phyloP scores from a whole-genome alignment of 2,329 filamentous ascomycete species.

The Colletotrichum shisoi region DNA sequence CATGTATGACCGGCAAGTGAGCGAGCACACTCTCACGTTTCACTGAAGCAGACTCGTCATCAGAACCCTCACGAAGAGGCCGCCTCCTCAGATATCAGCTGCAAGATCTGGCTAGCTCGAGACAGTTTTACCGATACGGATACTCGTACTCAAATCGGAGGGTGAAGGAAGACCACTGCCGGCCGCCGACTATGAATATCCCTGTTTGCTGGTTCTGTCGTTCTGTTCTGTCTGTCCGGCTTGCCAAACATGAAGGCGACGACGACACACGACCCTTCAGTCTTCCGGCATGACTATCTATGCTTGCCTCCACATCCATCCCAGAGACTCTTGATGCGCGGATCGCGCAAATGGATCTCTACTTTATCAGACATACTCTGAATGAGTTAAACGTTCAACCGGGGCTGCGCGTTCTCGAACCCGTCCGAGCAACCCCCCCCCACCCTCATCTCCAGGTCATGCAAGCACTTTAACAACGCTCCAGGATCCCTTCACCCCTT shows the following conservation, averaged over 20 bases:
- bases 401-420: too few relatives aligned
- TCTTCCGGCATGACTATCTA: not conserved
- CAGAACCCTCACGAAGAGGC: not conserved
- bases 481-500: conserved; percentile 14
- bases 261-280: not conserved
- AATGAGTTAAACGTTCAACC: not conserved
- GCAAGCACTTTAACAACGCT: conserved; percentile 13
- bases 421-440: not conserved
- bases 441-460: not conserved
- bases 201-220: not conserved
- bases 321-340: not conserved
- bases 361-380: too few relatives aligned
- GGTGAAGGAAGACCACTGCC: not conserved
- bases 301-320: not conserved
- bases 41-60: not conserved
- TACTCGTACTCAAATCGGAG: too few relatives aligned
- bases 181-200: not conserved
- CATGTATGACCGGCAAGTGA: too few relatives aligned
- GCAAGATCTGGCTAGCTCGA: not conserved
- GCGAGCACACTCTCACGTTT: not conserved
- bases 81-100: too few relatives aligned
- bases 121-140: too few relatives aligned
- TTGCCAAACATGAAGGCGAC: conserved; percentile 12
- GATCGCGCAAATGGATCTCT: too few relatives aligned
- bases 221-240: too few relatives aligned